These are phyloP conservation scores for Aspergillus sergii DNA, from an alignment of 2,329 filamentous ascomycete species.

Conservation along the genomic window DNA sequence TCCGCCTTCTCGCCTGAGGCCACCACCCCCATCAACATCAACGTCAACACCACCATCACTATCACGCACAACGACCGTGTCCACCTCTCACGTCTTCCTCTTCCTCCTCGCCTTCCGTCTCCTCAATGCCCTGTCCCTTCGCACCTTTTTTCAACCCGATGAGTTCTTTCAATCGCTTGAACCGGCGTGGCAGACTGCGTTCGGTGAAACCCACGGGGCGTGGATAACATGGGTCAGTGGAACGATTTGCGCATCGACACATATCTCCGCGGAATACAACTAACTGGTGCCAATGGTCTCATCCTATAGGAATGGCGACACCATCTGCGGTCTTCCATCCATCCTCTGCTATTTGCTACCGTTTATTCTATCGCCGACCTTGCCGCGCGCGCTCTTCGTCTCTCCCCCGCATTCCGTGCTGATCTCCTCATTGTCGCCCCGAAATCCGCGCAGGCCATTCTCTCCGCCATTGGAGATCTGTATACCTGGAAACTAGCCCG, in stretches of 20 bases:
- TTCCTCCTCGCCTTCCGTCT: conserved; percentile 69
- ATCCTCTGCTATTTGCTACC: conserved; percentile 81
- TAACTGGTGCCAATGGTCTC: neutral
- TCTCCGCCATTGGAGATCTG: conserved; percentile 79
- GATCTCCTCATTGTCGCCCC: conserved; percentile 72
- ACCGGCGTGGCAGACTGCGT: conserved; percentile 87
- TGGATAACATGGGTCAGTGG: conserved; percentile 91
- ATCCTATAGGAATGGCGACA: conserved; percentile 81
- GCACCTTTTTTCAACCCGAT: conserved; percentile 97
- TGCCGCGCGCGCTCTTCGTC: conserved; percentile 57
- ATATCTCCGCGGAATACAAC: neutral
- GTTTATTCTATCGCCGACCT: conserved; percentile 68
- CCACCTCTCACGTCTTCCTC: conserved; percentile 34
- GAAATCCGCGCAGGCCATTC: conserved; percentile 72
- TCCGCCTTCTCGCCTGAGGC: conserved; percentile 14
- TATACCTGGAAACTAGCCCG: conserved; percentile 83
- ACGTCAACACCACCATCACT: neutral
- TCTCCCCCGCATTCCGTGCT: conserved; percentile 61
- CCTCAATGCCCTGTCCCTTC: conserved; percentile 74
- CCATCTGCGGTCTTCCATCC: conserved; percentile 83
- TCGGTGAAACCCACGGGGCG: conserved; percentile 74
- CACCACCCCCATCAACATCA: conserved; percentile 12
- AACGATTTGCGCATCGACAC: neutral
- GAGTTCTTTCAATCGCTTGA: conserved; percentile 97
- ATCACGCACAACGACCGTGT: neutral